A percentile compares a stretch with the other conserved stretches of the same genome.
phyloP scores from a whole-genome alignment of 106 monocot species.

The Vanilla planifolia region DNA sequence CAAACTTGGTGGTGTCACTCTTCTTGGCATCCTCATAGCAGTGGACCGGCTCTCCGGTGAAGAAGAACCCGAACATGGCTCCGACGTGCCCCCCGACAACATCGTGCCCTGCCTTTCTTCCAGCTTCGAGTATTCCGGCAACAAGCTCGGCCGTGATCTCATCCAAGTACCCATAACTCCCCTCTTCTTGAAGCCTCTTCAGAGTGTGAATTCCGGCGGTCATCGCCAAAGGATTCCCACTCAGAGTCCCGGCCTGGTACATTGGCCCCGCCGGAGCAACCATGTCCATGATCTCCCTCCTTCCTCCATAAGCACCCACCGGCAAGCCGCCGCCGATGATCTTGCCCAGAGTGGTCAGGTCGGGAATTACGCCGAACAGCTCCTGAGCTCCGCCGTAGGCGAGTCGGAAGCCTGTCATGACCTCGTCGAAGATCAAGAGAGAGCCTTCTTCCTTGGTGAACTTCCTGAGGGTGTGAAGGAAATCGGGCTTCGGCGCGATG shows the following conservation, averaged over 20 bases:
- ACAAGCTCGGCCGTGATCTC: constrained; percentile 43
- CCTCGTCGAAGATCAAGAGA: constrained; percentile 92
- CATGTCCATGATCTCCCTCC: constrained; percentile 90
- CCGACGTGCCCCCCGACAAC: constrained; percentile 37
- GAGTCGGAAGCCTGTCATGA: constrained; percentile 92
- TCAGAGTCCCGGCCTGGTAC: constrained; percentile 70
- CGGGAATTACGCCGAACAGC: constrained; percentile 69
- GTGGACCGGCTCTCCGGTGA: constrained; percentile 37
- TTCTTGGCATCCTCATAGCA: constrained; percentile 61
- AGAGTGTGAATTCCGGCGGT: constrained; percentile 69
- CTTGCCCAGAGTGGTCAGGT: constrained; percentile 83
- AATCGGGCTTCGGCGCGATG: constrained; percentile 56
- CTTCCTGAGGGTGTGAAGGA: constrained; percentile 47
- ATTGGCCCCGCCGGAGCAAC: constrained; percentile 88
- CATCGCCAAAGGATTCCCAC: constrained; percentile 66
- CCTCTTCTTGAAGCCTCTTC: constrained; percentile 33
- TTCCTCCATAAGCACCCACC: constrained; percentile 90
- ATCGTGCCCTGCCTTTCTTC: constrained; percentile 39
- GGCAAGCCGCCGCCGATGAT: constrained; percentile 89
- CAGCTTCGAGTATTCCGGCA: constrained; percentile 37
- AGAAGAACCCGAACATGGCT: constrained; percentile 68
- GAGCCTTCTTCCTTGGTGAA: constrained; percentile 55
- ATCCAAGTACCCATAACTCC: constrained; percentile 45
- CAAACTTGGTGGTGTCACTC: constrained; percentile 59
- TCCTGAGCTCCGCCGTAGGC: constrained; percentile 93